Base-by-base conservation (phyloP, 176 grass and related monocot species). In the Carex scoparia region DNA sequence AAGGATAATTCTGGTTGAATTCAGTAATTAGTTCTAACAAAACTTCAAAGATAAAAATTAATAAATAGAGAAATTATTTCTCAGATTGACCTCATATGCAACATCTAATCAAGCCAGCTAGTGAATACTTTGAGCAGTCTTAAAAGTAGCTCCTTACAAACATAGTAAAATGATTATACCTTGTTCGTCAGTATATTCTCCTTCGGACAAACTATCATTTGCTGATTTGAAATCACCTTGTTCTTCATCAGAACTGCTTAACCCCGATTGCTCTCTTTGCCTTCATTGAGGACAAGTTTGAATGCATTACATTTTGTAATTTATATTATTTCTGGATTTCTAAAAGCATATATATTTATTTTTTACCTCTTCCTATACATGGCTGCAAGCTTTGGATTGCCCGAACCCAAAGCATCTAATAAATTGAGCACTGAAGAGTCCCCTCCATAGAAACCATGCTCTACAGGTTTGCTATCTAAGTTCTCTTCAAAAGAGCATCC, bases 281-380 rank as follows among this genome's bases (percentile, higher is more conserved):
- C 88, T 89, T 53, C 61, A 81, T 10, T 10, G 51, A 68, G 18
- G 15, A 44, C 13, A 80, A 65, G 51, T 58, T 62, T 30, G 16
- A 32, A 28, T 81, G 53, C 46, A 7, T 49, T 33, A n/a, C 44
- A 61, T 61, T 49, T 73, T 73, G 42, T 54, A 46, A 61, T 83
- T 84, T 15, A 46, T 6, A 57, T 9, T 51, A 81, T 69, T 28
- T 80, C 57, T 23, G 33, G 69, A 1, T 77, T 69, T 60, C 3
- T 37, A 18, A 79, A 69, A 33, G 59, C 76, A 57, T 55, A 5
- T 42, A 5, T 42, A 7, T 46, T 4, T 71, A 23, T 61, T 71
- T 23, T 71, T 71, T 71, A 88, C 87, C 81, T 84, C 61, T 84
- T 88, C 60, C 28, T 84, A 57, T 84, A 79, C 59, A 88, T 65